Conservation (phyloP, 2,329 filamentous ascomycete genomes). For the Neospermospora avenae region DNA sequence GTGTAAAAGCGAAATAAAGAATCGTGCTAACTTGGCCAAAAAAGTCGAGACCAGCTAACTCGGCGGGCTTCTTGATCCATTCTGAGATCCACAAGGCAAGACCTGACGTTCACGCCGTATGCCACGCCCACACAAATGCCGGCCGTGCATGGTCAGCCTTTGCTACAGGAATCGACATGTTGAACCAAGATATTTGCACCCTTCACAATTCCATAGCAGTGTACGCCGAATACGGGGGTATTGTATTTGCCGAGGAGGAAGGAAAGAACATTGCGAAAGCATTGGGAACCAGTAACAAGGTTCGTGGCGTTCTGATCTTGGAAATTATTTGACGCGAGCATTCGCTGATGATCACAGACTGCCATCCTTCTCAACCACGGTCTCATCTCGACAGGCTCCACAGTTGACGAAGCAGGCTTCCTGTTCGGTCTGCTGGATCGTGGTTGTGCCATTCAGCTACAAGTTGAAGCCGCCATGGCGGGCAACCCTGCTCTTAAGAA, state of each 20-base stretch:
- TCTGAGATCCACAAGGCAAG: constrained; percentile 64
- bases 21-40: neutral
- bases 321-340: neutral
- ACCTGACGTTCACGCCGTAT: constrained; percentile 62
- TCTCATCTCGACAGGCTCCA: constrained; percentile 64
- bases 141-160: constrained; percentile 69
- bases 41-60: constrained; percentile 56
- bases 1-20: neutral
- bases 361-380: constrained; percentile 71
- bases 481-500: constrained; percentile 46
- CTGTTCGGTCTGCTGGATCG: constrained; percentile 67
- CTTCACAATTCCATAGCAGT: constrained; percentile 64
- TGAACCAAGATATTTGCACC: constrained; percentile 64
- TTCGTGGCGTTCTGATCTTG: constrained; percentile 1
- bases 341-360: constrained; percentile 37
- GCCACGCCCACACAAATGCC: constrained; percentile 63
- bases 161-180: constrained; percentile 63
- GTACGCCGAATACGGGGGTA: constrained; percentile 61
- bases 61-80: constrained; percentile 69
- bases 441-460: constrained; percentile 64
- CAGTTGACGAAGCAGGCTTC: constrained; percentile 72
- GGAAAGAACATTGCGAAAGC: constrained; percentile 60
- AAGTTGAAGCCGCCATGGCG: constrained; percentile 63
- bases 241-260: constrained; percentile 62
- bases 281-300: constrained; percentile 53